phyloP scores from a whole-genome alignment of 192 early-diverging fungal species.

The Podila clonocystis region DNA sequence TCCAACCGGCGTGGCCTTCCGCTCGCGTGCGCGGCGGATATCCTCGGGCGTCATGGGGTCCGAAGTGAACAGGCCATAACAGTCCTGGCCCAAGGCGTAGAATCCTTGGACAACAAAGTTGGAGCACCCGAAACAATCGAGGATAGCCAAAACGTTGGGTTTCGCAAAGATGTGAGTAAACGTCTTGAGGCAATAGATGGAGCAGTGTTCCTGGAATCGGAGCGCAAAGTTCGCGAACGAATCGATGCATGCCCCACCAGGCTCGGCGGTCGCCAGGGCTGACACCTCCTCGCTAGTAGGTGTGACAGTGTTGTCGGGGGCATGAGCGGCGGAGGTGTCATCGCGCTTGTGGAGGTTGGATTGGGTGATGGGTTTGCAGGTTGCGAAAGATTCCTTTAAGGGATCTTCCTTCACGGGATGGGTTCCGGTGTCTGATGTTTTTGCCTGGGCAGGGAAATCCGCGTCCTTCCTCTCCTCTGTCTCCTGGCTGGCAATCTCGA shows the following conservation, averaged over 20 bases:
- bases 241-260: slow-evolving; percentile 25
- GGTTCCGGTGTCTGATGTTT: not conserved
- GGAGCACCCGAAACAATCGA: slow-evolving; percentile 27
- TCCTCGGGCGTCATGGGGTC: slow-evolving; percentile 3
- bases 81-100: slow-evolving; percentile 15
- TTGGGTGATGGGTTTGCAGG: not conserved
- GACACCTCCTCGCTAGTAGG: not conserved
- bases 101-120: slow-evolving; percentile 21
- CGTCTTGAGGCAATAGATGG: slow-evolving; percentile 22
- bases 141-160: not conserved
- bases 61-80: slow-evolving; percentile 13
- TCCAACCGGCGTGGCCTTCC: not conserved
- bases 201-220: slow-evolving; percentile 25
- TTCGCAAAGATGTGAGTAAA: slow-evolving; percentile 6
- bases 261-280: not conserved
- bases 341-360: slow-evolving; percentile 6
- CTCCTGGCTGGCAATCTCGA: not conserved
- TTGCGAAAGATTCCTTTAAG: not conserved
- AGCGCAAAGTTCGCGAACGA: slow-evolving; percentile 39
- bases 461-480: too few relatives aligned
- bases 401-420: not conserved
- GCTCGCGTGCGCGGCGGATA: not conserved
- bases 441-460: not conserved
- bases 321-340: not conserved
- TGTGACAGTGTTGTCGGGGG: too few relatives aligned